These are phyloP conservation scores for Rhynchosporium graminicola DNA, from an alignment of 2,329 filamentous ascomycete genomes.

Conservation along the genomic window DNA sequence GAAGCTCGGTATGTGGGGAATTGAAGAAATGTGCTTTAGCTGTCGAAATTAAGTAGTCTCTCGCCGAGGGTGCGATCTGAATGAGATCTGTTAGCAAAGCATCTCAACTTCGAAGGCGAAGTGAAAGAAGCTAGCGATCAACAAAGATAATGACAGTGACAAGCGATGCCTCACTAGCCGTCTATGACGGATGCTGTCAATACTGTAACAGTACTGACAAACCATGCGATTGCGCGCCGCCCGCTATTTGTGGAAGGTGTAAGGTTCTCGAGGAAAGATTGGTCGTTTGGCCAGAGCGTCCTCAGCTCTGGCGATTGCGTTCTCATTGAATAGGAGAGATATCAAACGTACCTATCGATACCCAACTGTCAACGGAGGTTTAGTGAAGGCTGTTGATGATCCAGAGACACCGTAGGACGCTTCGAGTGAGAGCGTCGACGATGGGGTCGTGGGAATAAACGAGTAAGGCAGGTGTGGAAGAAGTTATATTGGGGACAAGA, in stretches of 20 bases:
- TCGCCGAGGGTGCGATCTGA: conserved; percentile 10
- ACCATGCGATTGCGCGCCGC: conserved; percentile 3
- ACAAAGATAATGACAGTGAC: background rate
- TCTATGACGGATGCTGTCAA: background rate
- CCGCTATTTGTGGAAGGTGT: background rate
- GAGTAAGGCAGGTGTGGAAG: background rate
- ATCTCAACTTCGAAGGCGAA: conserved; percentile 3
- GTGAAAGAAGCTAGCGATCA: background rate
- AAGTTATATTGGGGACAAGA: background rate
- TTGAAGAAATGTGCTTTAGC: conserved; percentile 12
- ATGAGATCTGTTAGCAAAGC: conserved; percentile 14
- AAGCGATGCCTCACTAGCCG: background rate
- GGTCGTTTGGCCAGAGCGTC: background rate
- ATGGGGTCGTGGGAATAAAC: background rate
- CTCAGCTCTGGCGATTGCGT: conserved; percentile 8
- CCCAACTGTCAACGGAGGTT: no score
- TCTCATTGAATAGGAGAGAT: background rate
- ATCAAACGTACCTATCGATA: background rate
- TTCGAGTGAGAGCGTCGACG: conserved; percentile 9
- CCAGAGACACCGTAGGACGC: conserved; percentile 6
- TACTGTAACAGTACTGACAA: background rate
- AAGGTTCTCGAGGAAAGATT: conserved; percentile 8
- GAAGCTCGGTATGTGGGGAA: conserved; percentile 10
- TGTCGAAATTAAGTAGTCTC: background rate
- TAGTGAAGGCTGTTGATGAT: background rate